A percentile compares a stretch with the other conserved stretches of the same genome.
Evolutionary conservation across 805 yeast genomes (phyloP).

Genomic region (Lipomyces orientalis): DNA sequence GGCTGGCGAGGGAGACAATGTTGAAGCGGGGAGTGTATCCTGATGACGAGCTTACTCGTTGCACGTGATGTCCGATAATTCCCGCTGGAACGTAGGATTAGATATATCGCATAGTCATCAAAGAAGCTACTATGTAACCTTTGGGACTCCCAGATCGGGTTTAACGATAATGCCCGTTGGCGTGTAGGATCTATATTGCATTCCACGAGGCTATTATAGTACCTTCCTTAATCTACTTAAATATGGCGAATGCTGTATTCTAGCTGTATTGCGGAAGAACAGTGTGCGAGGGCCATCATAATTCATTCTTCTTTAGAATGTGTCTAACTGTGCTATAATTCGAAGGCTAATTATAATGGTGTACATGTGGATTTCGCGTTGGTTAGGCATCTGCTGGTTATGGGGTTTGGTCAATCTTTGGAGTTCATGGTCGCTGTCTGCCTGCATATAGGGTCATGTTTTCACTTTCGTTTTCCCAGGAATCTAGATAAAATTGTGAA

Average conservation of each 20-base stretch:
- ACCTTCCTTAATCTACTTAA: too few relatives aligned
- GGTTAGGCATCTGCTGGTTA: background rate
- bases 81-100: too few relatives aligned
- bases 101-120: too few relatives aligned
- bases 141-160: background rate
- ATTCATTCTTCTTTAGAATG: background rate
- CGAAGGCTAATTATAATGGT: background rate
- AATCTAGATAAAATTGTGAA: background rate
- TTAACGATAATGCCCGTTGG: background rate
- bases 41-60: slow-evolving; percentile 15
- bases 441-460: background rate
- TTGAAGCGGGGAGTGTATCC: slow-evolving; percentile 23
- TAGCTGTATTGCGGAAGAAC: too few relatives aligned
- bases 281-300: background rate
- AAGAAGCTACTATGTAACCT: too few relatives aligned
- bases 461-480: background rate
- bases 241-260: too few relatives aligned
- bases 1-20: slow-evolving; percentile 31
- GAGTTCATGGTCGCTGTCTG: background rate
- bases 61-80: slow-evolving; percentile 17
- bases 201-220: background rate
- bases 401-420: background rate
- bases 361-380: background rate
- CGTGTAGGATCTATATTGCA: background rate
- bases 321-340: background rate